A percentile compares a stretch with the other conserved stretches of the same genome.
Conservation (phyloP, 345 rosid species). For the Gossypium herbaceum region DNA sequence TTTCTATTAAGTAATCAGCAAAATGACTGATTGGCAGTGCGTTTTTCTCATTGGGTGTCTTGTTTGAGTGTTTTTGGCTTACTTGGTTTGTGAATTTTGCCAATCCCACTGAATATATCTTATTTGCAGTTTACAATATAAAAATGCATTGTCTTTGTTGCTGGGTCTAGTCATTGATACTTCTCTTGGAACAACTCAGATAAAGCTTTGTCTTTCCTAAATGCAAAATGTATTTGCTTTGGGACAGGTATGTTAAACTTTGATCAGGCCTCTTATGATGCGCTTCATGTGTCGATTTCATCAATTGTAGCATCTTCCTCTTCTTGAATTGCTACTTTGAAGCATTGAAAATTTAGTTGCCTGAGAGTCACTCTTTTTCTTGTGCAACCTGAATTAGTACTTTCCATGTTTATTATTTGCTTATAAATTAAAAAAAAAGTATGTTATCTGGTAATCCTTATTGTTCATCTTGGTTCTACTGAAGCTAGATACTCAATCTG, state of each 20-base stretch:
- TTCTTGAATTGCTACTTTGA: background rate
- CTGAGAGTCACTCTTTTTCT: background rate
- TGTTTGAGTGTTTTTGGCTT: background rate
- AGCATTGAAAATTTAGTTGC: background rate
- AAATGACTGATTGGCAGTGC: background rate
- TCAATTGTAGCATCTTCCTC: background rate
- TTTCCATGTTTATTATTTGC: background rate
- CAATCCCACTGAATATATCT: background rate
- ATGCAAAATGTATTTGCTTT: background rate
- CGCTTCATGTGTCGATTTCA: background rate
- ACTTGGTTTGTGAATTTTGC: background rate
- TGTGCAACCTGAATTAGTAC: background rate
- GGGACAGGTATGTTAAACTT: background rate
- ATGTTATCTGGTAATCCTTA: background rate
- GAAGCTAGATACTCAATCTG: background rate
- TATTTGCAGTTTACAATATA: background rate
- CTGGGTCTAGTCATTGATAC: background rate
- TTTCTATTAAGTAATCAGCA: too few relatives aligned
- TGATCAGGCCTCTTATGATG: background rate
- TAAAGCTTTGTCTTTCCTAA: background rate
- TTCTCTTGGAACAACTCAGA: background rate
- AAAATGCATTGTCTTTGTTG: background rate
- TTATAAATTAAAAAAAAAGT: too few relatives aligned
- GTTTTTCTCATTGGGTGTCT: background rate
- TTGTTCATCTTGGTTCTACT: background rate